Evolutionary conservation across 179 eudicot genomes (phyloP), one percentile per base, ranked within the genome.

Genomic region (Gypsophila paniculata): DNA sequence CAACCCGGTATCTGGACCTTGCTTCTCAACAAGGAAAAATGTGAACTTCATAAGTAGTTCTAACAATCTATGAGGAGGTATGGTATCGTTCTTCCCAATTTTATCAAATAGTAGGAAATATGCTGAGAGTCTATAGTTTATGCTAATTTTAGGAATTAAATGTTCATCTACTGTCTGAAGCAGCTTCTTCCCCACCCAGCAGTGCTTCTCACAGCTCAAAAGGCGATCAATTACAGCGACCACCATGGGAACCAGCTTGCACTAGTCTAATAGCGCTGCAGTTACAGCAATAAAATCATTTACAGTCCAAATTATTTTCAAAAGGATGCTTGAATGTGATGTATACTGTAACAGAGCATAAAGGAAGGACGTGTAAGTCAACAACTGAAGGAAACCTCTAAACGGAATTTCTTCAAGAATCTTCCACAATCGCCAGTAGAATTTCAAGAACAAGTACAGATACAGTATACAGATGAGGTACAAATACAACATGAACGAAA

Each of bases 51-150:
- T 73, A 72, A 91, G 91, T 72, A 94, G 77, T 75, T 89, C 89
- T 61, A 94, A 70, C 84, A 91, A 73, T 52, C 85, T 82, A 71
- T 78, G 78, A 55, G 97, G 96, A 61, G 98, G 90, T 67, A 94
- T 83, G 11, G 83, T 82, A 65, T 82, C 84, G 77, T 81, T 89
- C 84, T 80, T 85, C 69, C 91, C 86, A 76, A 94, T 89, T 84
- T 85, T 85, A 75, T 91, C 88, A 74, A 94, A 86, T 73, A 94
- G 48, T 34, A 85, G 87, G 74, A 91, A 88, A 81, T 91, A 94
- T 74, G 85, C 84, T 25, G 86, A 82, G 75, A 91, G 70, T 68
- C 65, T 72, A 71, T 87, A 88, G 69, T 84, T 90, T 65, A 82
- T 80, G 77, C 76, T 79, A 64, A 94, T 78, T 68, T 89, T 89